These are phyloP conservation scores for Yamadazyma jaroonii DNA, from an alignment of 1,139 yeast species.

Conservation along the genomic window DNA sequence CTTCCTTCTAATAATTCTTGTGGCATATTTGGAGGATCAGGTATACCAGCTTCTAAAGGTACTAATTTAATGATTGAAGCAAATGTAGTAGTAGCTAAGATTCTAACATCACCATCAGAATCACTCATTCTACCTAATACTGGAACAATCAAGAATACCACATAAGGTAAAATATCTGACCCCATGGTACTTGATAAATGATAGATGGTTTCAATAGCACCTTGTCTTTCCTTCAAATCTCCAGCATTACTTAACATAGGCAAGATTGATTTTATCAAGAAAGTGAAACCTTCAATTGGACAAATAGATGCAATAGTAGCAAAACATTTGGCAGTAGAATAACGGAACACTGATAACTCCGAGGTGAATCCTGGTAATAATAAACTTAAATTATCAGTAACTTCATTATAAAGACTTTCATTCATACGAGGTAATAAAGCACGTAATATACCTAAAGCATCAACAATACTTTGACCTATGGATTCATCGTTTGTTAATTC, in stretches of 20 bases:
- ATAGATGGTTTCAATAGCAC: slow-evolving; percentile 88
- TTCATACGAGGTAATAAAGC: slow-evolving; percentile 70
- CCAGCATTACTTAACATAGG: slow-evolving; percentile 84
- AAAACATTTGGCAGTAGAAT: slow-evolving; percentile 86
- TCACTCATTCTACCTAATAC: slow-evolving; percentile 98
- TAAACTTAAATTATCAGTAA: slow-evolving; percentile 46
- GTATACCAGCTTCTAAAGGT: slow-evolving; percentile 96
- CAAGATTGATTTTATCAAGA: slow-evolving; percentile 70
- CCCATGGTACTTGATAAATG: slow-evolving; percentile 88
- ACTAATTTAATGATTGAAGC: slow-evolving; percentile 94
- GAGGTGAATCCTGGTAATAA: slow-evolving; percentile 67
- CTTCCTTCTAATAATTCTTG: slow-evolving; percentile 80
- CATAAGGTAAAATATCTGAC: slow-evolving; percentile 84
- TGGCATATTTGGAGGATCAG: slow-evolving; percentile 94
- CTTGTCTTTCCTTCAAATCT: slow-evolving; percentile 78
- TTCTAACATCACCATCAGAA: slow-evolving; percentile 83
- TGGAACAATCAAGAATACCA: slow-evolving; percentile 93
- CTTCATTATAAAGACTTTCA: slow-evolving; percentile 43
- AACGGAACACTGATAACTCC: slow-evolving; percentile 75
- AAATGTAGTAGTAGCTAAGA: slow-evolving; percentile 91
- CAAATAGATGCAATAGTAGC: slow-evolving; percentile 76
- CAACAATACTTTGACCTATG: slow-evolving; percentile 80
- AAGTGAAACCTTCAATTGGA: slow-evolving; percentile 74
- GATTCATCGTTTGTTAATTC: slow-evolving; percentile 43
- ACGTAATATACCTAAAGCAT: slow-evolving; percentile 78